A percentile compares a stretch with the other conserved stretches of the same genome.
Conservation (phyloP, 2,329 filamentous ascomycete genomes). For the Nakataea oryzae region DNA sequence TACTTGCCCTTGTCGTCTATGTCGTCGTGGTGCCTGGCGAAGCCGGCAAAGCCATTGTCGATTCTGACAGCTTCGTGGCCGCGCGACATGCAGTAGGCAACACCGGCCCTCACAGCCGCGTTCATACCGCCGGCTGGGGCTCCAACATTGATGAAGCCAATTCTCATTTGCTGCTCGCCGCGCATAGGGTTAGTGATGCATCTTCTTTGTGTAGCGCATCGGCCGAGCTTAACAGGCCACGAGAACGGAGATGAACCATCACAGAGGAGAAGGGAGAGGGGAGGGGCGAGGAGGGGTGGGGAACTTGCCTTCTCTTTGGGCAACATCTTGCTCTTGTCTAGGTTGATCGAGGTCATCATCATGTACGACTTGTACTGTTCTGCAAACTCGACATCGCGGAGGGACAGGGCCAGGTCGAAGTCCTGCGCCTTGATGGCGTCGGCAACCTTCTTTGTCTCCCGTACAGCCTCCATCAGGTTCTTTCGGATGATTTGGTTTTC, state of each 20-base stretch:
- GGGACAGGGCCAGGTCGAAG: conserved; percentile 76
- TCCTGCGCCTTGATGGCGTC: conserved; percentile 74
- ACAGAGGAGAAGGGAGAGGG: too few relatives aligned
- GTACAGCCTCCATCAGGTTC: conserved; percentile 79
- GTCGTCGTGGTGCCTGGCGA: conserved; percentile 83
- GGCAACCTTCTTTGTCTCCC: conserved; percentile 74
- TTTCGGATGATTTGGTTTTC: conserved; percentile 97
- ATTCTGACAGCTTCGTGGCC: conserved; percentile 92
- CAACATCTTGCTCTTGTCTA: conserved; percentile 54
- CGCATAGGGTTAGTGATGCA: neutral
- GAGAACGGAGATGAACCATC: neutral
- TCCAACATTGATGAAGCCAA: conserved; percentile 94
- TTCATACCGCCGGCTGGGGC: conserved; percentile 98
- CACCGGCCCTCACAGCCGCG: conserved; percentile 83
- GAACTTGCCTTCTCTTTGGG: conserved; percentile 57
- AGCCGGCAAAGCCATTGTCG: conserved; percentile 92
- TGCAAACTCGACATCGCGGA: conserved; percentile 86
- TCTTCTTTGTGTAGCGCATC: neutral
- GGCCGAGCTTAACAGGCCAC: neutral
- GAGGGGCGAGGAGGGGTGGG: too few relatives aligned
- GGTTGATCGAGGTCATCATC: conserved; percentile 76
- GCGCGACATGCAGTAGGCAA: conserved; percentile 82
- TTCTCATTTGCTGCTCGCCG: conserved; percentile 62
- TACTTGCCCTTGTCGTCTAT: conserved; percentile 35
- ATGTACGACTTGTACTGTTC: conserved; percentile 88